phyloP scores from a whole-genome alignment of 345 rosid species.

The Mallotus nudiflorus region DNA sequence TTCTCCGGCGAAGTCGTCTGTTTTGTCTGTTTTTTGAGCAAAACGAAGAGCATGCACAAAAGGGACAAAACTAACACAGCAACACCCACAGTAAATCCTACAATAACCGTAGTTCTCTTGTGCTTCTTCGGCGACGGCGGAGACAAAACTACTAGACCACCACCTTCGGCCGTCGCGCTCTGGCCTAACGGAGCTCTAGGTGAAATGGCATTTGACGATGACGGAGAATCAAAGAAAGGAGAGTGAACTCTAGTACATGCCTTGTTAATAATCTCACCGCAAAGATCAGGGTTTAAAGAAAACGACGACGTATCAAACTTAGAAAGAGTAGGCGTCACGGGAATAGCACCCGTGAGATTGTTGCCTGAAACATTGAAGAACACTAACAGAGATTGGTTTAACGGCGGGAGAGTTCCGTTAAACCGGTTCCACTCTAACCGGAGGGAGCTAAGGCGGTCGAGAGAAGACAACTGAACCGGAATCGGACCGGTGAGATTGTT shows the following conservation, averaged over 20 bases:
- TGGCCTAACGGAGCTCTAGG: slow-evolving; percentile 56
- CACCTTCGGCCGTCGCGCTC: slow-evolving; percentile 56
- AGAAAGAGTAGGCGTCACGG: slow-evolving; percentile 60
- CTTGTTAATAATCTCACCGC: slow-evolving; percentile 72
- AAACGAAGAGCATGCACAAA: slow-evolving; percentile 37
- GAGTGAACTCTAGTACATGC: slow-evolving; percentile 50
- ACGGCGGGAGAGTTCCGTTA: slow-evolving; percentile 65
- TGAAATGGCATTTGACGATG: slow-evolving; percentile 41
- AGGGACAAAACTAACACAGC: slow-evolving; percentile 44
- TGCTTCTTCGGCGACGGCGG: slow-evolving; percentile 48
- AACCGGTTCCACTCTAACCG: slow-evolving; percentile 66
- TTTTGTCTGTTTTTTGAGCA: slow-evolving; percentile 35
- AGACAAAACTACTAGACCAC: slow-evolving; percentile 33
- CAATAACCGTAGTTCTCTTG: slow-evolving; percentile 35
- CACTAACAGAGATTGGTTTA: slow-evolving; percentile 58
- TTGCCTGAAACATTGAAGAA: slow-evolving; percentile 73
- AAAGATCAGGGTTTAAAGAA: slow-evolving; percentile 59
- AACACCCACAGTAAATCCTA: slow-evolving; percentile 53
- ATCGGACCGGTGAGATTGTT: slow-evolving; percentile 59
- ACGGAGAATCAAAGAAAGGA: slow-evolving; percentile 70
- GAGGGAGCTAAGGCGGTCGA: slow-evolving; percentile 59
- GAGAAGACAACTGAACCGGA: slow-evolving; percentile 48
- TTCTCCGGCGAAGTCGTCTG: not conserved
- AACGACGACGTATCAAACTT: slow-evolving; percentile 64
- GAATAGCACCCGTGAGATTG: slow-evolving; percentile 69